phyloP scores from a whole-genome alignment of 129 eudicot genomes.

The Solidago caesia region DNA sequence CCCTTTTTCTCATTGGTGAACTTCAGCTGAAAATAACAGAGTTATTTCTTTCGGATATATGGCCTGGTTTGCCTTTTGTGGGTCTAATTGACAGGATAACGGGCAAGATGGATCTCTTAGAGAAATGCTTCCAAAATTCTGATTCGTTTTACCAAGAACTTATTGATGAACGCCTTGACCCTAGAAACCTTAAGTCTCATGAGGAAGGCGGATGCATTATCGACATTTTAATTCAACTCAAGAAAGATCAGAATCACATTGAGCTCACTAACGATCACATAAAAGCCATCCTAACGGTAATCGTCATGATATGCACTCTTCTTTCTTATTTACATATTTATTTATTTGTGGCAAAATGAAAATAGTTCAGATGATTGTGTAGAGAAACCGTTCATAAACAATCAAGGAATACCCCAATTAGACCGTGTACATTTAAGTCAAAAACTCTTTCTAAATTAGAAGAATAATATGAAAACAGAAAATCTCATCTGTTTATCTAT shows the following conservation, averaged over 20 bases:
- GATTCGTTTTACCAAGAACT: conserved; percentile 42
- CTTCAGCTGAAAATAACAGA: conserved; percentile 2
- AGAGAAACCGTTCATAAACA: too few relatives aligned
- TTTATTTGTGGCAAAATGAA: too few relatives aligned
- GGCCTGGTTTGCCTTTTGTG: conserved; percentile 31
- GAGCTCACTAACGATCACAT: conserved; percentile 27
- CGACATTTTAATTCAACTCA: conserved; percentile 11
- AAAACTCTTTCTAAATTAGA: too few relatives aligned
- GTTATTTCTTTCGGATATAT: conserved; percentile 18
- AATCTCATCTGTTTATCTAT: too few relatives aligned
- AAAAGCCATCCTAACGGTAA: conserved; percentile 31
- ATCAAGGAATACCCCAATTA: too few relatives aligned
- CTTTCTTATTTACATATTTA: neutral
- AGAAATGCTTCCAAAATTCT: conserved; percentile 17
- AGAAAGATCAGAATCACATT: conserved; percentile 10
- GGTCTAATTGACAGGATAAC: conserved; percentile 31
- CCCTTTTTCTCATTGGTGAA: conserved; percentile 8
- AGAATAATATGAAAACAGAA: too few relatives aligned
- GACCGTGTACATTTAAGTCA: too few relatives aligned
- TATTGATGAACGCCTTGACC: conserved; percentile 27
- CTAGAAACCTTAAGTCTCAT: neutral
- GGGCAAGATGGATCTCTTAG: conserved; percentile 18
- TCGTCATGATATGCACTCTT: too few relatives aligned
- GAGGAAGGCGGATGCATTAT: neutral
- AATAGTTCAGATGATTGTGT: too few relatives aligned